phyloP scores from a whole-genome alignment of 1,284 basidiomycete species.

The Leccinum pachyderme region DNA sequence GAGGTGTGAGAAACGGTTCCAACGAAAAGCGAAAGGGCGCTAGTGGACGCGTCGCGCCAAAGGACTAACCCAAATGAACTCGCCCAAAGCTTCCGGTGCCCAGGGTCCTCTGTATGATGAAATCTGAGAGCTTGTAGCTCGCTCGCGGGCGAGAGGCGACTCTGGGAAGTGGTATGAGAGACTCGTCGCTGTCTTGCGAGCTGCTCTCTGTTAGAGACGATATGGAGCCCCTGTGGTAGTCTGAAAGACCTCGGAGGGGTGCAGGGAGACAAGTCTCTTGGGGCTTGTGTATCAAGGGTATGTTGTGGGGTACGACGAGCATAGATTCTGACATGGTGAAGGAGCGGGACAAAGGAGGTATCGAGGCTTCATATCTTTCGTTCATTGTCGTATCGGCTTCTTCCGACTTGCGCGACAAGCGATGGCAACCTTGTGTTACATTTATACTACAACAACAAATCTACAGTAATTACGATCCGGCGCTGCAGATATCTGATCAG shows the following conservation, averaged over 20 bases:
- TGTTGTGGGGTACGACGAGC: slow-evolving; percentile 17
- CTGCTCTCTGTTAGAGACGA: slow-evolving; percentile 57
- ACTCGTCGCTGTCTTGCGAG: slow-evolving; percentile 40
- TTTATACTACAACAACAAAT: slow-evolving; percentile 10
- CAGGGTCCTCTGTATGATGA: slow-evolving; percentile 75
- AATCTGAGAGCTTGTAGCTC: slow-evolving; percentile 67
- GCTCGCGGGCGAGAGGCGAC: slow-evolving; percentile 52
- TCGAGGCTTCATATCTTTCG: slow-evolving; percentile 12
- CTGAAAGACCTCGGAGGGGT: slow-evolving; percentile 19
- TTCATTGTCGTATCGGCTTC: slow-evolving; percentile 26
- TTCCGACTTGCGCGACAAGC: slow-evolving; percentile 19
- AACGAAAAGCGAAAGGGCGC: neutral
- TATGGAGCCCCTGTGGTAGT: slow-evolving; percentile 55
- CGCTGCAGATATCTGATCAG: slow-evolving; percentile 2
- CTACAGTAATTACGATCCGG: slow-evolving; percentile 7
- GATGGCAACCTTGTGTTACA: slow-evolving; percentile 20
- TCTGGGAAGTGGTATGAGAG: slow-evolving; percentile 22
- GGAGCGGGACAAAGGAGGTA: slow-evolving; percentile 11
- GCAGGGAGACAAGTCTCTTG: slow-evolving; percentile 6
- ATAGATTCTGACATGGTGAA: slow-evolving; percentile 15
- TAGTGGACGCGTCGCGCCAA: neutral
- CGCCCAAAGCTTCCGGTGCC: slow-evolving; percentile 95
- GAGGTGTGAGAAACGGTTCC: neutral
- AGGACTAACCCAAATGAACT: slow-evolving; percentile 79
- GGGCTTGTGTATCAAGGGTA: slow-evolving; percentile 4